phyloP scores from a whole-genome alignment of 768 basidiomycete species.

The Russula virescens region DNA sequence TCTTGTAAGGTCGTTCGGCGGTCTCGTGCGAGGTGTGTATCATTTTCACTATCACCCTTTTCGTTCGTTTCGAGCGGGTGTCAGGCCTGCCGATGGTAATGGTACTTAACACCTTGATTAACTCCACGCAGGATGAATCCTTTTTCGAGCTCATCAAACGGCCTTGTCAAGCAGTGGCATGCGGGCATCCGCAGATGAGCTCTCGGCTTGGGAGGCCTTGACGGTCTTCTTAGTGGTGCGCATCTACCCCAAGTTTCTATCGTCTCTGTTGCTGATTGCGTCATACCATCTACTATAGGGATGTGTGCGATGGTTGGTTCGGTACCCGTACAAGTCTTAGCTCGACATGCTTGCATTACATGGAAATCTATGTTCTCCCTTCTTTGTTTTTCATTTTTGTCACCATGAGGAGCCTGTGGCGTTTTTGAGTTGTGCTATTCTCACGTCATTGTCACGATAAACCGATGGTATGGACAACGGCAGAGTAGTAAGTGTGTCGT shows the following conservation, averaged over 20 bases:
- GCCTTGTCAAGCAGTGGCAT: slow-evolving; percentile 27
- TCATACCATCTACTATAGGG: not conserved
- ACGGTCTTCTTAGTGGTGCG: slow-evolving; percentile 15
- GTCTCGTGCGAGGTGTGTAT: slow-evolving; percentile 32
- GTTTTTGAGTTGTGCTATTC: slow-evolving; percentile 11
- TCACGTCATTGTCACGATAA: slow-evolving; percentile 5
- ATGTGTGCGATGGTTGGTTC: slow-evolving; percentile 19
- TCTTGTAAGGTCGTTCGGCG: slow-evolving; percentile 38
- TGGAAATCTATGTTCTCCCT: slow-evolving; percentile 17
- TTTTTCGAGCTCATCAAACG: slow-evolving; percentile 25
- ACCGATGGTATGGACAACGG: not conserved
- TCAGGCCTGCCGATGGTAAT: not conserved
- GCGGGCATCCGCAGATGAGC: slow-evolving; percentile 26
- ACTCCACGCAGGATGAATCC: slow-evolving; percentile 5
- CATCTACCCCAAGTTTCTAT: not conserved
- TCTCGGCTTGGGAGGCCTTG: slow-evolving; percentile 25
- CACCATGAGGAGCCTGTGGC: not conserved
- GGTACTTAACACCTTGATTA: not conserved
- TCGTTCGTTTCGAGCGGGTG: not conserved
- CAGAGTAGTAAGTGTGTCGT: slow-evolving; percentile 4
- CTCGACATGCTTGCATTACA: slow-evolving; percentile 18
- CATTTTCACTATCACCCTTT: not conserved
- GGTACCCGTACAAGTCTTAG: slow-evolving; percentile 16
- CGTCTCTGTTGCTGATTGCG: not conserved
- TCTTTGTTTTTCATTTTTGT: not conserved